These are phyloP conservation scores for Xylaria longipes DNA, from an alignment of 495 filamentous ascomycete species.

Conservation along the genomic window DNA sequence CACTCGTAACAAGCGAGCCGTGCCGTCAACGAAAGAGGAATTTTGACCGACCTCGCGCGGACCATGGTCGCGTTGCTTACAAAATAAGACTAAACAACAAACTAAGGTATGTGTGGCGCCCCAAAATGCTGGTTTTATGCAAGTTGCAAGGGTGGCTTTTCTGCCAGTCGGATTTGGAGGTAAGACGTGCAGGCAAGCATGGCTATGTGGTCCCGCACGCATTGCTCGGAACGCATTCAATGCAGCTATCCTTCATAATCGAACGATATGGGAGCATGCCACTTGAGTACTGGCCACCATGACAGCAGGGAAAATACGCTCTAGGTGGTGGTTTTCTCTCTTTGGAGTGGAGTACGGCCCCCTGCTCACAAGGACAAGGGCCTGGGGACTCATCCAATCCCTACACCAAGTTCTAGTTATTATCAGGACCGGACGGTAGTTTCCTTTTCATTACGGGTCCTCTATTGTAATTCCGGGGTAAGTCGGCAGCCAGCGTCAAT, in stretches of 20 bases:
- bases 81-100: not conserved
- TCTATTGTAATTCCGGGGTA: conserved; percentile 15
- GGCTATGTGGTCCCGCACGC: not conserved
- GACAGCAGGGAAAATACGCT: not conserved
- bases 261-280: not conserved
- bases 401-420: not conserved
- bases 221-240: conserved; percentile 2
- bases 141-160: conserved; percentile 13
- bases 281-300: not conserved
- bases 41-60: conserved; percentile 3
- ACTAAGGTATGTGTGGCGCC: conserved; percentile 4
- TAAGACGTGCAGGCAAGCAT: conserved; percentile 7
- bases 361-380: conserved; percentile 19
- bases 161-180: conserved; percentile 5
- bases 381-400: conserved; percentile 2
- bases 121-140: conserved; percentile 5
- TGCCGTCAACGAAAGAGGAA: conserved; percentile 16
- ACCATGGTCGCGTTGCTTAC: conserved; percentile 7
- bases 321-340: not conserved
- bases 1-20: not conserved
- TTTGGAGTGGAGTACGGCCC: conserved; percentile 17
- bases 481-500: not conserved
- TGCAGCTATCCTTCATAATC: conserved; percentile 21
- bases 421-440: not conserved
- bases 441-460: not conserved